phyloP scores from a whole-genome alignment of 768 basidiomycete species.

The Leccinum ochraceum region DNA sequence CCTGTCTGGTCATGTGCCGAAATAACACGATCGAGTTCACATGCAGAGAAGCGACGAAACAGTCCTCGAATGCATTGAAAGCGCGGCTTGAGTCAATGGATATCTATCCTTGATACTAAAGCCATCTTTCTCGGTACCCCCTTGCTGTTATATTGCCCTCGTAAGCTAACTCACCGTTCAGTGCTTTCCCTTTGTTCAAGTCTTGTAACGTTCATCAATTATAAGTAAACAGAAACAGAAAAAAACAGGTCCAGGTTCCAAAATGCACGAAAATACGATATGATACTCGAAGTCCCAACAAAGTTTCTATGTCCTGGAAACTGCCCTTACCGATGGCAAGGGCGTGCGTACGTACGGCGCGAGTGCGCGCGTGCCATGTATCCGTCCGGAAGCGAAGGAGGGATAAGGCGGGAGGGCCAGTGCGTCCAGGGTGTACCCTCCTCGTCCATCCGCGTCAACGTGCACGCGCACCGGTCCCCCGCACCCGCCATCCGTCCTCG shows the following conservation, averaged over 20 bases:
- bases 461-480: background rate
- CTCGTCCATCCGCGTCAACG: background rate
- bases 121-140: constrained; percentile 5
- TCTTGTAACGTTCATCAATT: background rate
- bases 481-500: background rate
- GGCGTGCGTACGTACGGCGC: too few species aligned
- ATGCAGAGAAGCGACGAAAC: constrained; percentile 13
- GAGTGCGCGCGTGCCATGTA: too few species aligned
- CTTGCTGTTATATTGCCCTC: background rate
- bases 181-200: background rate
- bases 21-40: constrained; percentile 16
- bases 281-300: constrained; percentile 6
- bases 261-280: constrained; percentile 7
- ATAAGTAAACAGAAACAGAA: constrained; percentile 1
- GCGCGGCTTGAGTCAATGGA: constrained; percentile 14
- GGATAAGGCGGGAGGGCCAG: too few species aligned
- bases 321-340: background rate
- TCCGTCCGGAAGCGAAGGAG: too few species aligned
- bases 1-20: constrained; percentile 22
- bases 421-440: background rate
- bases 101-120: constrained; percentile 11
- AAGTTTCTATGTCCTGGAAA: background rate
- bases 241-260: background rate
- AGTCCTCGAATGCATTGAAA: constrained; percentile 12
- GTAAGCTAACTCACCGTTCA: background rate